Evolutionary conservation across 352 stramenopile species (phyloP).

Genomic region (Phytophthora sojae): DNA sequence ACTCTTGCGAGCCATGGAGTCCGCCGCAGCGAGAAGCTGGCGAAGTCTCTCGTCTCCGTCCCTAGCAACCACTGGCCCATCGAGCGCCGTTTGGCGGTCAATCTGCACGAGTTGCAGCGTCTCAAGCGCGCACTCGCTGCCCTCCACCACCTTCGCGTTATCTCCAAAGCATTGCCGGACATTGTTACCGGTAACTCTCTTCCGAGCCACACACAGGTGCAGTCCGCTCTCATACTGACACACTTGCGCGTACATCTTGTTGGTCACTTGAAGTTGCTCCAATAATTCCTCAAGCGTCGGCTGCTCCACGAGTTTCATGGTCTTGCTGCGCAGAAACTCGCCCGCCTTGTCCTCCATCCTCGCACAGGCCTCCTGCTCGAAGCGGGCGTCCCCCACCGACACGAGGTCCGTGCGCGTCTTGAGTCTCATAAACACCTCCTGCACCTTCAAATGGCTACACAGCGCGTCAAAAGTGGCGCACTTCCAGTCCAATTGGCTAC

Average conservation of each 20-base stretch:
- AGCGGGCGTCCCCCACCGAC: conserved; percentile 64
- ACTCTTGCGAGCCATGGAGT: conserved; percentile 11
- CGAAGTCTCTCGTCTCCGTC: conserved; percentile 15
- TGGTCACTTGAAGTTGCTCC: conserved; percentile 53
- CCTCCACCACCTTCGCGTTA: conserved; percentile 6
- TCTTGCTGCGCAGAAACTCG: conserved; percentile 53
- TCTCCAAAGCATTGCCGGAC: conserved; percentile 6
- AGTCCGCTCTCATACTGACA: conserved; percentile 48
- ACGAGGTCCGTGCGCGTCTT: conserved; percentile 50
- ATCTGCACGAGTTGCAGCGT: conserved; percentile 49
- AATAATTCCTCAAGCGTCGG: conserved; percentile 55
- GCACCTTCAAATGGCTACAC: conserved; percentile 55
- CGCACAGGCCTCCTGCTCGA: conserved; percentile 63
- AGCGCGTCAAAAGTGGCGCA: conserved; percentile 58
- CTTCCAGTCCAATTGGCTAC: conserved; percentile 63
- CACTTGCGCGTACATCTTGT: conserved; percentile 46
- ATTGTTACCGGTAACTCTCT: conserved; percentile 7
- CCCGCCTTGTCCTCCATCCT: conserved; percentile 46
- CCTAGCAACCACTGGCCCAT: not conserved
- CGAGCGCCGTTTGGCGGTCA: conserved; percentile 19
- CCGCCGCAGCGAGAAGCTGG: conserved; percentile 22
- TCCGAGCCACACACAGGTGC: conserved; percentile 52
- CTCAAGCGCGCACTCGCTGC: conserved; percentile 13
- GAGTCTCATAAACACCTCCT: conserved; percentile 39
- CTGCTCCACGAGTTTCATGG: conserved; percentile 60